Base-by-base conservation (phyloP, 176 grass and related monocot species). In the Lolium perenne region DNA sequence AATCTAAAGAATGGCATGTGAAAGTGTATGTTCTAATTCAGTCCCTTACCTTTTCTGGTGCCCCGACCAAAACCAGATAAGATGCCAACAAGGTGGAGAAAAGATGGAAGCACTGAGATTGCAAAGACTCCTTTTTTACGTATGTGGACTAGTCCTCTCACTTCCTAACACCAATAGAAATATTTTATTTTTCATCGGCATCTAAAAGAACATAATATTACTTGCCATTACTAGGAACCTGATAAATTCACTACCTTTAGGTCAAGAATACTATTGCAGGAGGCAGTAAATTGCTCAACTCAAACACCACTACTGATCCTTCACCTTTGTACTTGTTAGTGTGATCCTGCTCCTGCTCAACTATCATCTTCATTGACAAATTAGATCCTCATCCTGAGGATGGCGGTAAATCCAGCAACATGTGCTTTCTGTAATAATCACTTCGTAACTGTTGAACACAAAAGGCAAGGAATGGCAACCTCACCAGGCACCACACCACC, bases 31-130 rank as follows among this genome's bases (percentile, higher is more conserved):
- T 26, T 14, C 16, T 88, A 15, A 79, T 81, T 80, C 38, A 41
- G 50, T 9, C 14, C 25, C 57, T 79, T 72, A 8, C 48, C 18
- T 76, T 88, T 78, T 81, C 25, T 41, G 10, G 49, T 81, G 48
- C 70, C 67, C 68, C 9, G 6, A 4, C 46, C 6, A 74, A 62
- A 29, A 78, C 62, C 16, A 72, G 65, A 79, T 80, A 75, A 76
- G 26, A 61, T 85, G 38, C 23, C 78, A 60, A 61, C 0, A 77
- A 90, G 56, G 13, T 77, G 55, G 38, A 70, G 70, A 86, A 77
- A 81, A 76, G 78, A 10, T 17, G 41, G 58, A 49, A 76, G 79
- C 78, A 90, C 78, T 82, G 41, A 63, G 53, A 16, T 45, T 82
- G 68, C 41, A 86, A 51, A 77, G 66, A 76, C 49, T 35, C 1